These are phyloP conservation scores for Aspergillus fumigatus DNA, from an alignment of 2,329 filamentous ascomycete genomes.

Conservation along the genomic window DNA sequence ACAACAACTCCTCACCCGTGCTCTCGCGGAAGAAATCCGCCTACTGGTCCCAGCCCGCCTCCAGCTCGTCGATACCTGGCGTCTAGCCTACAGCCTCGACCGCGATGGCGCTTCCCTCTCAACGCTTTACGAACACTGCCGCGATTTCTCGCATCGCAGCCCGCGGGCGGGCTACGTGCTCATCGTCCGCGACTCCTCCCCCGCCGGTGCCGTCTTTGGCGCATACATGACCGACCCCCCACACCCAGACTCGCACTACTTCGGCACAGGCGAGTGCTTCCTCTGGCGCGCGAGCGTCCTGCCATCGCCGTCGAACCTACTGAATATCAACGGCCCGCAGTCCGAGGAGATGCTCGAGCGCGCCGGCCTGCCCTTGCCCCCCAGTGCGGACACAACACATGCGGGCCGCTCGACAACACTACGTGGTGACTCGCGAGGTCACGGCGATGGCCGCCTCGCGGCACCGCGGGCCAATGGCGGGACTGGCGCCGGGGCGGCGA, in stretches of 20 bases:
- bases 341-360: conserved; percentile 45
- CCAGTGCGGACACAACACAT: conserved; percentile 61
- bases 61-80: conserved; percentile 84
- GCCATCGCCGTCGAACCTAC: conserved; percentile 30
- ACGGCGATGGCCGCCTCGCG: conserved; percentile 17
- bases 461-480: conserved; percentile 3
- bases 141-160: conserved; percentile 59
- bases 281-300: conserved; percentile 74
- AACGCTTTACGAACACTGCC: conserved; percentile 79
- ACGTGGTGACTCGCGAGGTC: conserved; percentile 27
- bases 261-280: conserved; percentile 94
- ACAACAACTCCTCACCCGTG: conserved; percentile 61
- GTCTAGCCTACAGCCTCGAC: conserved; percentile 80
- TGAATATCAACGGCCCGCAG: conserved; percentile 15
- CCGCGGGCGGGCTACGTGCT: conserved; percentile 81
- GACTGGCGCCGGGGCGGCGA: conserved; percentile 29
- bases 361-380: conserved; percentile 62
- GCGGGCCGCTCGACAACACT: conserved; percentile 57
- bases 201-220: conserved; percentile 63
- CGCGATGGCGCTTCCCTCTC: conserved; percentile 83
- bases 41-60: conserved; percentile 81
- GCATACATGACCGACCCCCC: conserved; percentile 90
- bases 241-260: conserved; percentile 77
- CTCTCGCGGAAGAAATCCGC: conserved; percentile 87
- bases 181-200: conserved; percentile 68